Conservation (phyloP, 805 yeast species). For the Ogataea dorogensis region DNA sequence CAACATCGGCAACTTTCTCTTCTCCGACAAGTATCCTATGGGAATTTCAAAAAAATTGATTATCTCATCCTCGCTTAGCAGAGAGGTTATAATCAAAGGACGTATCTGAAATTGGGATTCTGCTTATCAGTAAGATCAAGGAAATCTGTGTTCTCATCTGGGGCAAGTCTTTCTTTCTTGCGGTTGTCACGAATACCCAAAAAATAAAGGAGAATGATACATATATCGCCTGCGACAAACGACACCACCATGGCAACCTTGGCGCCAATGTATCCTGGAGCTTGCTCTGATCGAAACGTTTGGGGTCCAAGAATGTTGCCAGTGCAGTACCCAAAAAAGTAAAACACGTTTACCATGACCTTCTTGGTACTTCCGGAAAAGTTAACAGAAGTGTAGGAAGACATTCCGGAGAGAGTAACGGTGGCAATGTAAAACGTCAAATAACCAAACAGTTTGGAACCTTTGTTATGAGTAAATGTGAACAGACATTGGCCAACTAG, state of each 20-base stretch:
- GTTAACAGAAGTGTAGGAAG: constrained; percentile 33
- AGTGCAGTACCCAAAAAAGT: constrained; percentile 58
- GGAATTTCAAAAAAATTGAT: too few species aligned
- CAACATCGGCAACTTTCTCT: too few species aligned
- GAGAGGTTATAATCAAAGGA: constrained; percentile 1
- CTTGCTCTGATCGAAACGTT: constrained; percentile 53
- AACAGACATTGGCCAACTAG: constrained; percentile 1
- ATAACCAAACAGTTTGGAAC: constrained; percentile 28
- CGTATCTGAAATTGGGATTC: constrained; percentile 38
- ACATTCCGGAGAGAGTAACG: constrained; percentile 26
- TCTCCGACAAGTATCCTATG: too few species aligned
- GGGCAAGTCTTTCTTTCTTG: background rate
- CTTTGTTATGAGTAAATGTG: constrained; percentile 4
- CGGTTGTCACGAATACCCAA: background rate
- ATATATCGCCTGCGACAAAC: background rate
- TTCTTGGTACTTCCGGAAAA: constrained; percentile 35
- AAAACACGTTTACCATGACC: constrained; percentile 50
- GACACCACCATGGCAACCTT: constrained; percentile 49
- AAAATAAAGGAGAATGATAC: background rate
- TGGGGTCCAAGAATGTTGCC: constrained; percentile 75
- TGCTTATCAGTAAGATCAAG: constrained; percentile 46
- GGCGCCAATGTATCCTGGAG: constrained; percentile 56
- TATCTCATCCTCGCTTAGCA: too few species aligned
- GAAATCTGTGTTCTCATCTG: constrained; percentile 36
- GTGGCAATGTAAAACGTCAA: constrained; percentile 27